These are phyloP conservation scores for Thermothelomyces thermophilus DNA, from an alignment of 2,329 filamentous ascomycete species.

Conservation along the genomic window DNA sequence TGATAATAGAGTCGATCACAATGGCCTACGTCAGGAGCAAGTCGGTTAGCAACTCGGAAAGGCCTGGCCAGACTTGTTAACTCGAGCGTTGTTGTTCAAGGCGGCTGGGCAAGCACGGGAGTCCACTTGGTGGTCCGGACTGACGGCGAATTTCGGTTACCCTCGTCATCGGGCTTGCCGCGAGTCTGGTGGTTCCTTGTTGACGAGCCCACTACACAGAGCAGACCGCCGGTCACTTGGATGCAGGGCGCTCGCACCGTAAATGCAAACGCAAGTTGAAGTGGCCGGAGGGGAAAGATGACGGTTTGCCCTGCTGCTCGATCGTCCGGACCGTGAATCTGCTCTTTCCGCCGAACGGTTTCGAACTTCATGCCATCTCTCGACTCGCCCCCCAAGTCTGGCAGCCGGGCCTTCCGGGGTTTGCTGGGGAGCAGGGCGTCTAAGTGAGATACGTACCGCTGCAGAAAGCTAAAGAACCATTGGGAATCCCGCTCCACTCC, in stretches of 20 bases:
- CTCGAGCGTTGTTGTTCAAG: not conserved
- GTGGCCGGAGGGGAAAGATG: too few species aligned
- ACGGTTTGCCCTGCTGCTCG: not conserved
- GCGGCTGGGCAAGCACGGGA: not conserved
- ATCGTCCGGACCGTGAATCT: conserved; percentile 6
- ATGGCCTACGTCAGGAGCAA: conserved; percentile 10
- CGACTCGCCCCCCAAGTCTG: conserved; percentile 2
- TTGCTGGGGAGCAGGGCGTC: not conserved
- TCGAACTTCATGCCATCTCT: not conserved
- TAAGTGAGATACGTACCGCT: conserved; percentile 14
- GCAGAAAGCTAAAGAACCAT: not conserved
- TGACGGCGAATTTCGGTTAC: conserved; percentile 2
- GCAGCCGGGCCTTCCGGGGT: conserved; percentile 7
- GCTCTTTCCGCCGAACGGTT: not conserved
- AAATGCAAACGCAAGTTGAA: not conserved
- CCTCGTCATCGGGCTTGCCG: conserved; percentile 4
- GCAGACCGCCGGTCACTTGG: not conserved
- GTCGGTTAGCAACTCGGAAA: not conserved
- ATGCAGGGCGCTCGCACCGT: too few species aligned
- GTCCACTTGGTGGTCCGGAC: conserved; percentile 2
- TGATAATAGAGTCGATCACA: not conserved
- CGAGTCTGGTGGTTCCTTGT: not conserved
- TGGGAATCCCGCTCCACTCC: too few species aligned
- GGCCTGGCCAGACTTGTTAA: not conserved
- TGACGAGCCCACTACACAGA: not conserved